Conservation (phyloP, 495 filamentous ascomycete genomes). For the Staphylotrichum longicolle region DNA sequence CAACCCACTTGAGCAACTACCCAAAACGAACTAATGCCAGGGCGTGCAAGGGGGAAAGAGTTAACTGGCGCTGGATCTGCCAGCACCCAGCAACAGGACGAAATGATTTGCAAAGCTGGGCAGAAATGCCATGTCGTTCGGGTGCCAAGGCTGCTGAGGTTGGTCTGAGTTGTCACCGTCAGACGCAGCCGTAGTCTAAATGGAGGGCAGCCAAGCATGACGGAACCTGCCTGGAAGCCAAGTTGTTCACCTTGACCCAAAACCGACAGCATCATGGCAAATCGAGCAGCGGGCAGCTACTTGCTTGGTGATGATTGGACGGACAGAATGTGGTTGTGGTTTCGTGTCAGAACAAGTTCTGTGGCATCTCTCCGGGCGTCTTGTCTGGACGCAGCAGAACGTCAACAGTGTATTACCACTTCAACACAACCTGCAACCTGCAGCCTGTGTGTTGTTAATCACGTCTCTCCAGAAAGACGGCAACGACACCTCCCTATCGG, state of each 20-base stretch:
- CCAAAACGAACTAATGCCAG: constrained; percentile 18
- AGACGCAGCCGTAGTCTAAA: constrained; percentile 11
- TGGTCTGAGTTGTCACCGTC: constrained; percentile 23
- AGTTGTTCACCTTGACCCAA: constrained; percentile 6
- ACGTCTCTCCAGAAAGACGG: not conserved
- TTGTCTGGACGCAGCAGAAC: not conserved
- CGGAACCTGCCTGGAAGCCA: constrained; percentile 2
- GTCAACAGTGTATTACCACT: constrained; percentile 4
- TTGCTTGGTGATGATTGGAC: constrained; percentile 14
- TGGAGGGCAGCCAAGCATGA: constrained; percentile 8
- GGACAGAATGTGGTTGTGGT: not conserved
- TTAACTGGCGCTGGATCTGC: constrained; percentile 14
- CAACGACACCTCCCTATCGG: not conserved
- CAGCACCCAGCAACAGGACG: not conserved
- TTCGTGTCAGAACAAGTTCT: not conserved
- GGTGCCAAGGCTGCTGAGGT: constrained; percentile 16
- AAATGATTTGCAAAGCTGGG: constrained; percentile 12
- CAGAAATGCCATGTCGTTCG: constrained; percentile 16
- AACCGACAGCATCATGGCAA: constrained; percentile 1
- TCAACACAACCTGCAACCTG: not conserved
- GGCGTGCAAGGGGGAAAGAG: constrained; percentile 5
- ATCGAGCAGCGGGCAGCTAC: constrained; percentile 13
- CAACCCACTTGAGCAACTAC: constrained; percentile 18
- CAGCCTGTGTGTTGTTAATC: constrained; percentile 10
- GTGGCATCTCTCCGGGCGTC: not conserved